These are phyloP conservation scores for Leccinum truebloodii DNA, from an alignment of 768 basidiomycete species.

Conservation along the genomic window DNA sequence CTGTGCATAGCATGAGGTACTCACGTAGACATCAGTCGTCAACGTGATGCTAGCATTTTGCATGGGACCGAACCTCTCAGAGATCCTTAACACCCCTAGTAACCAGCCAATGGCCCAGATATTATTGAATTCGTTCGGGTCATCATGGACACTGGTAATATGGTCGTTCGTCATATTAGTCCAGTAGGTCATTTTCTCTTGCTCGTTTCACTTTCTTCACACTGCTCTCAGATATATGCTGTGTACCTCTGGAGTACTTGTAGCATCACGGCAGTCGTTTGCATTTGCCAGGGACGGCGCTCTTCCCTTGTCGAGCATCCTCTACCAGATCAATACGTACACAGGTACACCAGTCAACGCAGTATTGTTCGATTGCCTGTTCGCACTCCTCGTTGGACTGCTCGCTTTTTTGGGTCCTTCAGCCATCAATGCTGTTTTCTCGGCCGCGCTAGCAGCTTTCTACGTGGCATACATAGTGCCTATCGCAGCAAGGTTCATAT, in stretches of 20 bases:
- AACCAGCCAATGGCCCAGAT: constrained; percentile 45
- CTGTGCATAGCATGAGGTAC: neutral
- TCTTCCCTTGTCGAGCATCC: constrained; percentile 52
- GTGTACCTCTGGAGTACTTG: constrained; percentile 42
- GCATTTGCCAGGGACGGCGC: constrained; percentile 61
- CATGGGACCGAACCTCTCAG: constrained; percentile 51
- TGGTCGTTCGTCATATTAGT: constrained; percentile 45
- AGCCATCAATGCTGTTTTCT: constrained; percentile 59
- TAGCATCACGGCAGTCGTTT: constrained; percentile 53
- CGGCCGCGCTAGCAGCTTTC: constrained; percentile 43
- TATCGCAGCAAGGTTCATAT: constrained; percentile 49
- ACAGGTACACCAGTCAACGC: constrained; percentile 58
- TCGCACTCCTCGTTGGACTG: constrained; percentile 49
- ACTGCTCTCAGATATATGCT: constrained; percentile 40
- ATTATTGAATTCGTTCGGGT: constrained; percentile 39
- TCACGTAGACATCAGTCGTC: constrained; percentile 35
- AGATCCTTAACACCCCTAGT: constrained; percentile 31
- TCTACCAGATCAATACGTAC: constrained; percentile 51
- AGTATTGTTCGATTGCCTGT: constrained; percentile 51
- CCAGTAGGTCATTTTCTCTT: constrained; percentile 33
- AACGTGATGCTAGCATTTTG: constrained; percentile 57
- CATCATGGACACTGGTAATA: constrained; percentile 32
- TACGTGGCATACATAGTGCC: constrained; percentile 48
- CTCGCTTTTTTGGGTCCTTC: constrained; percentile 52
- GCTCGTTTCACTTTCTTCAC: neutral